These are phyloP conservation scores for Golubevia sp. DNA, from an alignment of 1,284 basidiomycete species.

Conservation along the genomic window DNA sequence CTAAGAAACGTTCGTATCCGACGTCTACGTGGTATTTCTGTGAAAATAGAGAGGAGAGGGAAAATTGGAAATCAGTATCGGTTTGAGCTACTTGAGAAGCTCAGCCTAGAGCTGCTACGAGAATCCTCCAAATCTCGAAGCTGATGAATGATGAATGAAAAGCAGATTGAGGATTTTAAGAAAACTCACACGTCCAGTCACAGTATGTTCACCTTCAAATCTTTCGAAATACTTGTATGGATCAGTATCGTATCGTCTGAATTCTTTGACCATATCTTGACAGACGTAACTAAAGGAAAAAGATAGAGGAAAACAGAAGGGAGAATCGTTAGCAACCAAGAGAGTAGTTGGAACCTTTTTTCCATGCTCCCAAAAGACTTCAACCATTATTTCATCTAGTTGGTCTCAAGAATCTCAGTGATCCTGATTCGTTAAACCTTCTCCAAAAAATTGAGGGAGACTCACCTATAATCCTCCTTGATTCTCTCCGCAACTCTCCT, in stretches of 20 bases:
- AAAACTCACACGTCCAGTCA: slow-evolving; percentile 81
- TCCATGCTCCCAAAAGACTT: too few species aligned
- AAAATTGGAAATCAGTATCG: neutral
- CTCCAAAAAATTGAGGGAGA: too few species aligned
- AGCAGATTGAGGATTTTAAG: neutral
- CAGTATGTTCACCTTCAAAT: slow-evolving; percentile 88
- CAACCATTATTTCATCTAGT: too few species aligned
- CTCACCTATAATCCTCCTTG: slow-evolving; percentile 98
- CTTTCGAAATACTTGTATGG: slow-evolving; percentile 95
- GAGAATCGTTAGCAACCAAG: too few species aligned
- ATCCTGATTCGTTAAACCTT: too few species aligned
- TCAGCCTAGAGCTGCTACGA: too few species aligned
- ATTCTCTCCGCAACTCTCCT: slow-evolving; percentile 88
- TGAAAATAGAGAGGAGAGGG: neutral
- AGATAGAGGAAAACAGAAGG: too few species aligned
- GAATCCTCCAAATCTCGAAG: neutral
- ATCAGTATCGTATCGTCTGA: slow-evolving; percentile 95
- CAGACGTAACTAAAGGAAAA: slow-evolving; percentile 82
- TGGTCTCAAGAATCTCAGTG: too few species aligned
- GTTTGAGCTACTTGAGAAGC: too few species aligned
- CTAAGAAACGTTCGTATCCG: slow-evolving; percentile 98
- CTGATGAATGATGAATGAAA: neutral
- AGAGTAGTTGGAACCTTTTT: too few species aligned
- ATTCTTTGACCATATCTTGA: slow-evolving; percentile 98
- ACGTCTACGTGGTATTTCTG: slow-evolving; percentile 90